Evolutionary conservation across 2,329 filamentous ascomycete species (phyloP), one percentile per base, ranked within the genome.

Genomic region (Teratosphaeria pseudoeucalypti): DNA sequence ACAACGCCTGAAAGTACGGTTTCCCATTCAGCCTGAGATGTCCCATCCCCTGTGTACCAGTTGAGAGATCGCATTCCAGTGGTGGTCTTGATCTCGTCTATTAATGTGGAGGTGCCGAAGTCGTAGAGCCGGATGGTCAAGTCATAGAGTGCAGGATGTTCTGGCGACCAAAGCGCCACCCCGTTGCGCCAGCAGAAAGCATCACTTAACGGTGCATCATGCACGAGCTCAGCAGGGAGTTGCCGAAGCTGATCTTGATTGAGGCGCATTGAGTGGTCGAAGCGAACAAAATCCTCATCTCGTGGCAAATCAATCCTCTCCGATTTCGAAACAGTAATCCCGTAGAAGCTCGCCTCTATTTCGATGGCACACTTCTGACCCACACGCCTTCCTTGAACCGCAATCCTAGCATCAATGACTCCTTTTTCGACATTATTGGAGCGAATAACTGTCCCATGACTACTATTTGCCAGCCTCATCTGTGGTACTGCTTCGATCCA

Each of bases 401-500:
- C 75, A 26, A 87, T 67, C 2, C 70, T 75, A 10, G 79, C 81
- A 60, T 80, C 75, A 1, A 88, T 66, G 1, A 76, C 67, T 0
- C 82, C 82, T 1, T 70, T 72, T 6, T 78, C 70, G 59, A 85
- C 82, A 34, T 84, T 78, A 60, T 82, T 78, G 2, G 81, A 79
- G 37, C 74, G 75, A 34, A 85, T 67, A 7, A 87, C 75, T 0
- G 84, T 87, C 1, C 85, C 85, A 2, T 76, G 72, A 64, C 79
- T 81, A 65, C 81, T 79, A 62, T 84, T 79, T 2, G 77, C 82
- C 56, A 85, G 76, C 12, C 81, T 74, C 4, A 77, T 74, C 0
- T 71, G 59, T 1, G 83, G 82, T 1, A 84, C 81, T 49, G 77
- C 76, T 63, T 85, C 83, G 1, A 90, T 74, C 86, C 86, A 90